phyloP scores from a whole-genome alignment of 2,329 filamentous ascomycete genomes.

The Fusarium equiseti region DNA sequence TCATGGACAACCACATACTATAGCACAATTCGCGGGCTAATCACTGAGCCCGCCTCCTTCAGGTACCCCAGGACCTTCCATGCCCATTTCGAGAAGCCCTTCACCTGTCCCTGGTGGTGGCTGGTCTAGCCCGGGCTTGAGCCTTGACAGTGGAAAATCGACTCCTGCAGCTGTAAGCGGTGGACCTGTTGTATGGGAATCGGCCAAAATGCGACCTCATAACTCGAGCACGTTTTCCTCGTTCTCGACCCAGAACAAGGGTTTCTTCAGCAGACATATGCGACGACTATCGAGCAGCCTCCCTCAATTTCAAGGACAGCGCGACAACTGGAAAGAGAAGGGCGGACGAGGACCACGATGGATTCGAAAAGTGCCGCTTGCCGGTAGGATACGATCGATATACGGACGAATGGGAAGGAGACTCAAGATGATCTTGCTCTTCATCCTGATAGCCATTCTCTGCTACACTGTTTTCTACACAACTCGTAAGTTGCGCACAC shows the following conservation, averaged over 20 bases:
- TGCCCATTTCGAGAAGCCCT: slow-evolving; percentile 89
- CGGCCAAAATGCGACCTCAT: slow-evolving; percentile 80
- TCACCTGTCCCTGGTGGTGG: slow-evolving; percentile 87
- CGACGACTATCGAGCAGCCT: slow-evolving; percentile 83
- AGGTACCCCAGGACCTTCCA: slow-evolving; percentile 70
- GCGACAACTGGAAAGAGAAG: slow-evolving; percentile 83
- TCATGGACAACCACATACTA: slow-evolving; percentile 23
- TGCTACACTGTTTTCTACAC: slow-evolving; percentile 78
- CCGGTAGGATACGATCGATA: slow-evolving; percentile 61
- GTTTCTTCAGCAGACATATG: slow-evolving; percentile 89
- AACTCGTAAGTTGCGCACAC: slow-evolving; percentile 72
- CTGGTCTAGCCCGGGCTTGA: slow-evolving; percentile 87
- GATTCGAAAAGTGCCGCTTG: slow-evolving; percentile 59
- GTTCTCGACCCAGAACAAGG: slow-evolving; percentile 83
- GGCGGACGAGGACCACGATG: slow-evolving; percentile 69
- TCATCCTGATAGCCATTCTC: slow-evolving; percentile 73
- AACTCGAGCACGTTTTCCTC: slow-evolving; percentile 81
- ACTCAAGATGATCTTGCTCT: slow-evolving; percentile 71
- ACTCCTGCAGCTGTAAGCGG: slow-evolving; percentile 72
- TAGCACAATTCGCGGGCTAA: slow-evolving; percentile 45
- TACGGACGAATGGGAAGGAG: slow-evolving; percentile 70
- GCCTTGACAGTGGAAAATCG: slow-evolving; percentile 76
- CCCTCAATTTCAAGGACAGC: slow-evolving; percentile 74
- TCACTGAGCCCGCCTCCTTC: slow-evolving; percentile 38
- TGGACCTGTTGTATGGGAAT: slow-evolving; percentile 80